Base-by-base conservation (phyloP, 257 asterid species). In the Apocynum venetum region DNA sequence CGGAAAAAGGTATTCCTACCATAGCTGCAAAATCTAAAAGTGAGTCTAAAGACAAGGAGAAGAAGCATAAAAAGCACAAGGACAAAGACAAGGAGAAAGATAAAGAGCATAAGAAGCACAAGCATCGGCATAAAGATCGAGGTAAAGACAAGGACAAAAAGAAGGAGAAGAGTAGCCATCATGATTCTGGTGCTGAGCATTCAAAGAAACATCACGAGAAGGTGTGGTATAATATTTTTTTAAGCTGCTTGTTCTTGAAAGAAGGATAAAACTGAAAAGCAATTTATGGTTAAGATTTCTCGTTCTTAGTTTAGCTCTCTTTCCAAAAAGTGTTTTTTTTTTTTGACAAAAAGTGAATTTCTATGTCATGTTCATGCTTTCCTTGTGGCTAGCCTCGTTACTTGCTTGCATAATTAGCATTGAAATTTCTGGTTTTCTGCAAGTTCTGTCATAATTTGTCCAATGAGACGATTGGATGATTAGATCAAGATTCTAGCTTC, bases 51-150 rank as follows among this genome's bases (percentile, higher is more conserved):
- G 98, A 91, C 82, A 93, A 91, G 96, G 98, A 93, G 87, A 91
- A 91, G 87, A 91, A 88, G 89, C 98, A 88, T 85, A 95, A 86
- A 86, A 95, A 91, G 88, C 99, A 90, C 64, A 95, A 86, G 88
- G 97, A 92, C 82, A 91, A 82, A 71, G 96, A 89, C 63, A 92
- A 81, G 82, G 92, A 91, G 70, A 88, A 83, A 78, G 97, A 94
- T 80, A 90, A 86, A 85, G 98, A 92, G 87, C 98, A 91, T 83
- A 91, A 93, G 86, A 95, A 87, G 93, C 97, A 95, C 85, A 93
- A 89, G 80, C 99, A 89, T 83, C 98, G 94, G 78, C 98, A 95
- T 83, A 95, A 95, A 84, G 98, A 95, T 81, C 96, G 97, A 71
- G 90, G 92, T 83, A 93, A 93, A 82, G 96, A 94, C 83, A 93